Percentiles rank a stretch among this genome's conserved stretches.
These are phyloP conservation scores for Blakeslea trispora DNA, from an alignment of 371 early-diverging fungal species.

Conservation along the genomic window DNA sequence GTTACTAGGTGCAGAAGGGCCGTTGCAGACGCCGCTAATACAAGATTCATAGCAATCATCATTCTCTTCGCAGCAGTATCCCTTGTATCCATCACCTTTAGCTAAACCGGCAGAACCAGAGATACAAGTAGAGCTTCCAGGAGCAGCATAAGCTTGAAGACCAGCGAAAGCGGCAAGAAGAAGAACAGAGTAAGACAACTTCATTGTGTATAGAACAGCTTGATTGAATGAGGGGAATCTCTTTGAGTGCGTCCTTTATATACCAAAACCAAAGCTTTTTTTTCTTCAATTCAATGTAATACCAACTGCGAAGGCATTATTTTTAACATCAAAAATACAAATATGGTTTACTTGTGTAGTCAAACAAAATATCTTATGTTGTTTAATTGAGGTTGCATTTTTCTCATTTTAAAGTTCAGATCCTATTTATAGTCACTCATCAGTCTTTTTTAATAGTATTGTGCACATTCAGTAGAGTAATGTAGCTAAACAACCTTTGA, in stretches of 20 bases:
- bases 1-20: not conserved
- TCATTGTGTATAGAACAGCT: not conserved
- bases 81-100: conserved; percentile 10
- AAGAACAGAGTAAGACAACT: conserved; percentile 2
- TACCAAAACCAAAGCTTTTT: no score
- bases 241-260: not conserved
- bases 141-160: conserved; percentile 3
- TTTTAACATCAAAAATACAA: not conserved
- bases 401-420: no score
- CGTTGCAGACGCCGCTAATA: not conserved
- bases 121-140: not conserved
- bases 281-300: not conserved
- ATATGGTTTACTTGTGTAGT: no score
- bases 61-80: conserved; percentile 1
- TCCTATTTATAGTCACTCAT: no score
- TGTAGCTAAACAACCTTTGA: no score
- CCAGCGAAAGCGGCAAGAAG: conserved; percentile 4
- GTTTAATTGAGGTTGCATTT: no score
- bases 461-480: no score
- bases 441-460: no score
- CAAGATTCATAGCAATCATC: conserved; percentile 7
- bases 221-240: not conserved
- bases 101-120: conserved; percentile 1
- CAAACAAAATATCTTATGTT: no score
- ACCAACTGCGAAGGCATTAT: not conserved